phyloP scores from a whole-genome alignment of 441 rosid genomes.

The Biscutella laevigata region DNA sequence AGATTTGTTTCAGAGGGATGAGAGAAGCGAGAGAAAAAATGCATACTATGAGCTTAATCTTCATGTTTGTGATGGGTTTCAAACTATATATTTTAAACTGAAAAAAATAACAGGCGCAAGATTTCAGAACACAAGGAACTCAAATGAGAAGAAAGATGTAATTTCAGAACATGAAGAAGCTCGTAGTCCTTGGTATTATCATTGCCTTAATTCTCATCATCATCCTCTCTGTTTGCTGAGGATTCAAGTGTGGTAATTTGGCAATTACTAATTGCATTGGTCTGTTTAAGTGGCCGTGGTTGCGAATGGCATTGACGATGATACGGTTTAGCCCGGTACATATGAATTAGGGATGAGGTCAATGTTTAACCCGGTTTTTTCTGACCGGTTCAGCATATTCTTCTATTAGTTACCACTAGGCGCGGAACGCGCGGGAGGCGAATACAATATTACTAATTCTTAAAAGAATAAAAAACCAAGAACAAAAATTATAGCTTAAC shows the following conservation, averaged over 20 bases:
- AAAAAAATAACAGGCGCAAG: slow-evolving; percentile 81
- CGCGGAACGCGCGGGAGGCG: too few relatives aligned
- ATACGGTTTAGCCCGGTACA: neutral
- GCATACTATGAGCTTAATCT: too few relatives aligned
- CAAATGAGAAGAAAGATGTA: slow-evolving; percentile 67
- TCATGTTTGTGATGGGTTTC: too few relatives aligned
- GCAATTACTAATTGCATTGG: neutral
- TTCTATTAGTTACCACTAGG: neutral
- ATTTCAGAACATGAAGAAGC: slow-evolving; percentile 75
- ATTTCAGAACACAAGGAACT: slow-evolving; percentile 45
- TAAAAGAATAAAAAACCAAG: too few relatives aligned
- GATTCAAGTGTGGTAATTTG: slow-evolving; percentile 40
- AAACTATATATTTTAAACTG: too few relatives aligned
- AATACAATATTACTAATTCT: too few relatives aligned
- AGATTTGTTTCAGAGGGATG: too few relatives aligned
- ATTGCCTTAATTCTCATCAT: slow-evolving; percentile 61
- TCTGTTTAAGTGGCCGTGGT: neutral
- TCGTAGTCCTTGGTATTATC: slow-evolving; percentile 55
- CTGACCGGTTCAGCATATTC: neutral
- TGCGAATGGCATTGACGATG: neutral
- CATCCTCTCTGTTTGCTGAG: slow-evolving; percentile 47
- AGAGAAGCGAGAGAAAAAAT: too few relatives aligned
- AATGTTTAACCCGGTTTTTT: neutral
- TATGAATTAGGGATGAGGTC: neutral
- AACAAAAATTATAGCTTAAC: too few relatives aligned